These are phyloP conservation scores for Pythium brachiatum DNA, from an alignment of 352 stramenopile species.

Conservation along the genomic window DNA sequence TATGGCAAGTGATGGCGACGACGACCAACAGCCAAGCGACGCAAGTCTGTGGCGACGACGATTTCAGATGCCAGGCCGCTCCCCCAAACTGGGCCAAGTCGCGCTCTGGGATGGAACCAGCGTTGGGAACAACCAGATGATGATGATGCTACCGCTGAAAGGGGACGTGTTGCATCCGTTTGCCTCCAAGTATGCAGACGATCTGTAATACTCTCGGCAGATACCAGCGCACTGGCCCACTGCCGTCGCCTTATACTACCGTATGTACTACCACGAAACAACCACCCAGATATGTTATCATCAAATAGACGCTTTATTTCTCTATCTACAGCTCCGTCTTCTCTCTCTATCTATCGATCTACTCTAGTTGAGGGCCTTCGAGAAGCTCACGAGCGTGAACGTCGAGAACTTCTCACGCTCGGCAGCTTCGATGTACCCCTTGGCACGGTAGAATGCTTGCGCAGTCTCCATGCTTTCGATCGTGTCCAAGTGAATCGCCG, in stretches of 20 bases:
- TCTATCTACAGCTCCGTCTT: constrained; percentile 8
- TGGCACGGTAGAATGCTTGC: constrained; percentile 45
- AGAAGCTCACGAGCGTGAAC: constrained; percentile 59
- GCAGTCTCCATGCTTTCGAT: constrained; percentile 58
- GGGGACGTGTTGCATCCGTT: constrained; percentile 14
- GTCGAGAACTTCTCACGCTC: constrained; percentile 27
- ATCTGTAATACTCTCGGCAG: background rate
- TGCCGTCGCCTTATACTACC: constrained; percentile 1
- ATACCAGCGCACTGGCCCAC: too few relatives aligned
- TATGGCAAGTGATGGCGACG: constrained; percentile 12
- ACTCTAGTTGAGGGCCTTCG: constrained; percentile 13
- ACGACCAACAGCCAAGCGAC: background rate
- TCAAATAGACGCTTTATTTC: constrained; percentile 19
- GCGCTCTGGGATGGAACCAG: constrained; percentile 20
- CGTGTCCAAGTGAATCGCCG: constrained; percentile 50
- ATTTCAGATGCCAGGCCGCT: constrained; percentile 14
- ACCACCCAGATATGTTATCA: background rate
- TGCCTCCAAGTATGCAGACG: constrained; percentile 12
- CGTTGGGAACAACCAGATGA: constrained; percentile 10
- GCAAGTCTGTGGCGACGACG: constrained; percentile 27
- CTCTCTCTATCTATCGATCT: too few relatives aligned
- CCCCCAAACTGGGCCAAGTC: constrained; percentile 25
- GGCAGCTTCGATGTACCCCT: constrained; percentile 40
- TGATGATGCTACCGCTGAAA: constrained; percentile 3
- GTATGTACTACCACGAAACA: background rate